Percentiles rank a stretch among this genome's conserved stretches.
Conservation (phyloP, 495 filamentous ascomycete species). For the Rostrohypoxylon terebratum region DNA sequence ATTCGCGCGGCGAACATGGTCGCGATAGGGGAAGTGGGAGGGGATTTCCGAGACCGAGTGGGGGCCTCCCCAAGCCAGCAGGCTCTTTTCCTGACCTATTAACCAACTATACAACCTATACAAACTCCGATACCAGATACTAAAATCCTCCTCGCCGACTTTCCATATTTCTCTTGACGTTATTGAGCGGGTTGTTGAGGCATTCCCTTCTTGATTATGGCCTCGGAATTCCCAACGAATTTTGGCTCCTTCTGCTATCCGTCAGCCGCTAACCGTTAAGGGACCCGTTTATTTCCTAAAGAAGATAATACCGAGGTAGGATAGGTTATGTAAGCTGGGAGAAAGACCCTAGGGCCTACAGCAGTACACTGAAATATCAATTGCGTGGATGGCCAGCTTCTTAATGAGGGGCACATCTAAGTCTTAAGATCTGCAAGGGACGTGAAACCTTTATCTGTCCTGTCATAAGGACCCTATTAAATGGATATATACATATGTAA, state of each 20-base stretch:
- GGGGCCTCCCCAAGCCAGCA: conserved; percentile 19
- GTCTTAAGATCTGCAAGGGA: conserved; percentile 41
- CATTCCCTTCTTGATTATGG: conserved; percentile 4
- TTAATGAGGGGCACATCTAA: conserved; percentile 23
- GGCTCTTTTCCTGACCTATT: conserved; percentile 1
- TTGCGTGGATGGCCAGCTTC: conserved; percentile 16
- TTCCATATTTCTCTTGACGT: conserved; percentile 4
- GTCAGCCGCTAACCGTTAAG: conserved; percentile 14
- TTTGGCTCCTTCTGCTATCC: conserved; percentile 25
- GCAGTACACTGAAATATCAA: no score
- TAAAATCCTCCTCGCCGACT: conserved; percentile 15
- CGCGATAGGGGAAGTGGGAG: conserved; percentile 13
- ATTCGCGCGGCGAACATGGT: conserved; percentile 34
- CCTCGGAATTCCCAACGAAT: conserved; percentile 36
- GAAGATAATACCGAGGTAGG: conserved; percentile 29
- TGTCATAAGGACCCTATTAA: conserved; percentile 18
- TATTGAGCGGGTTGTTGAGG: conserved; percentile 30
- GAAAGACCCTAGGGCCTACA: background rate
- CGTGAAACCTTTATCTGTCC: conserved; percentile 28
- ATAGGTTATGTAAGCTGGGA: conserved; percentile 20
- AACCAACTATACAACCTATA: conserved; percentile 21
- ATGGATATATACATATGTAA: conserved; percentile 26
- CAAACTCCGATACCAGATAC: conserved; percentile 11
- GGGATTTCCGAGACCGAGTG: conserved; percentile 12
- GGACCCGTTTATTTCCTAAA: conserved; percentile 15